Base-by-base conservation (phyloP, 2,329 filamentous ascomycete genomes). In the Venturiaceae sp. region DNA sequence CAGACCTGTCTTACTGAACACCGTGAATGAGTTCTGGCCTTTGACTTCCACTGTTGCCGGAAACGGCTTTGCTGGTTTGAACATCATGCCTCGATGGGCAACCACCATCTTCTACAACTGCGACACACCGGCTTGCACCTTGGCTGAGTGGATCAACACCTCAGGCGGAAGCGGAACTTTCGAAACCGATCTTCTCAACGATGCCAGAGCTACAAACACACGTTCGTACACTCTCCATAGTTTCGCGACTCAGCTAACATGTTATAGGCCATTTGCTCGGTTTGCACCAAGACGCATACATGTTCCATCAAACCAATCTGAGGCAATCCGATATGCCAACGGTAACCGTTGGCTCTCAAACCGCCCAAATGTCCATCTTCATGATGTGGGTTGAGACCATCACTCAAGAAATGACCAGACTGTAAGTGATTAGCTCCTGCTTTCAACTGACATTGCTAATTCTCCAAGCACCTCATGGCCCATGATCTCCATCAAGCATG, bases 401-500 rank as follows among this genome's bases (percentile, higher is more conserved):
- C 30, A 39, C 46, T 3, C 41, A 53, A 21, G 55, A 58, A 52
- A 53, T 53, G 52, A n/a, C 32, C 5, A 8, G 55, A 13, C n/a
- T 58, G 26, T n/a, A n/a, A n/a, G n/a, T n/a, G n/a, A n/a, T n/a
- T n/a, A n/a, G n/a, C n/a, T n/a, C n/a, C n/a, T n/a, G n/a, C n/a
- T n/a, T n/a, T n/a, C n/a, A n/a, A n/a, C n/a, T n/a, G n/a, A n/a
- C n/a, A n/a, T n/a, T n/a, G n/a, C n/a, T n/a, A n/a, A n/a, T n/a
- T n/a, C n/a, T n/a, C n/a, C 75, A 81, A 46, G 72, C 83, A 53
- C 46, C 7, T 36, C 33, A 5, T 58, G 55, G 55, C 55, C 55
- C 7, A 26, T 58, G 4, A 34, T 58, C 19, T 28, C 55, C 16
- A 3, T 58, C 28, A 57, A 52, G n/a, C 55, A 58, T 28, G 55